Evolutionary conservation across 106 monocot genomes (phyloP).

Genomic region (Dendrobium catenatum): DNA sequence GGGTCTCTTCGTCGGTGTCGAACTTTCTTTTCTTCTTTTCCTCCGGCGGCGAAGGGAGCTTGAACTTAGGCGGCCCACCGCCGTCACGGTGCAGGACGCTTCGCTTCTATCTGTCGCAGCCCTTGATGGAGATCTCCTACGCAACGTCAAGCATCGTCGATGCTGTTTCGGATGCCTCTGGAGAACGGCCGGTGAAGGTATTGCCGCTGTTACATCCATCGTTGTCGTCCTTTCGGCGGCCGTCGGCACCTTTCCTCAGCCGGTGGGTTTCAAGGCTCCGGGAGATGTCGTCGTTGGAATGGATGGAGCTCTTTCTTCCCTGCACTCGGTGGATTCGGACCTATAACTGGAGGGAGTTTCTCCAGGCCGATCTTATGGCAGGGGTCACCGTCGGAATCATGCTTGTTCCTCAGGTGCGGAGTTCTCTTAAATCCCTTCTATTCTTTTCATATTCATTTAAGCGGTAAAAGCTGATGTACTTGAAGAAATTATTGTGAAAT

Average conservation of each 20-base stretch:
- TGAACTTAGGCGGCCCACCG: not conserved
- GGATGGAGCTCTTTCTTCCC: slow-evolving; percentile 62
- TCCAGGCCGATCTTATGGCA: slow-evolving; percentile 85
- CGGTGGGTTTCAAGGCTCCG: slow-evolving; percentile 21
- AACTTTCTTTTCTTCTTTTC: no score
- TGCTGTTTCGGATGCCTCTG: not conserved
- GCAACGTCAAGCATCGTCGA: slow-evolving; percentile 3
- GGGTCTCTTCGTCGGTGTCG: no score
- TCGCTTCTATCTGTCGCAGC: not conserved
- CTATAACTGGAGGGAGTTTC: slow-evolving; percentile 59
- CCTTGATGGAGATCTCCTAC: slow-evolving; percentile 10
- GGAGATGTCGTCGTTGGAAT: slow-evolving; percentile 36
- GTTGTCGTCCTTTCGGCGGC: slow-evolving; percentile 7
- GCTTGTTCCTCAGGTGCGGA: slow-evolving; percentile 89
- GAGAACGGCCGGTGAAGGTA: slow-evolving; percentile 31
- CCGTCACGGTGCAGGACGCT: not conserved
- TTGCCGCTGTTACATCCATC: slow-evolving; percentile 41
- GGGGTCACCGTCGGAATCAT: slow-evolving; percentile 95
- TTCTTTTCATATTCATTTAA: not conserved
- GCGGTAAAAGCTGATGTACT: not conserved
- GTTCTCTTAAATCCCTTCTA: not conserved
- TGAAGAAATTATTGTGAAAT: not conserved
- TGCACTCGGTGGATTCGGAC: slow-evolving; percentile 78
- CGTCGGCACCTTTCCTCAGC: slow-evolving; percentile 1
- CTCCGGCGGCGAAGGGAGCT: not conserved